Base-by-base conservation (phyloP, 106 monocot genomes). In the Ottelia alismoides region DNA sequence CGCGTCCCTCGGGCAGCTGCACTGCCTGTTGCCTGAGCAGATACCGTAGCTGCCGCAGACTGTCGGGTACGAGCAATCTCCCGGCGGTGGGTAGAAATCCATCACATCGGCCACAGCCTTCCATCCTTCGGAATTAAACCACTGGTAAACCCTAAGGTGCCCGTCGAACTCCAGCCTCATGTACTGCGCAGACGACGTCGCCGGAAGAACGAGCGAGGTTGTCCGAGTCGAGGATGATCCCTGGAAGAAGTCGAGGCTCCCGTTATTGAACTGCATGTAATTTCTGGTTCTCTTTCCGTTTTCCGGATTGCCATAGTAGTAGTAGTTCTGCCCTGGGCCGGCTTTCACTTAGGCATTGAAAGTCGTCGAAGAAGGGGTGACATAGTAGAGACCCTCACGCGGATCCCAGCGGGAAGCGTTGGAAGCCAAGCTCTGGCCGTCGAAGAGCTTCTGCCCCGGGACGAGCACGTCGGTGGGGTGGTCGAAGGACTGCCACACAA, bases 401-500 rank as follows among this genome's bases (percentile, higher is more conserved):
- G 17, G 22, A 25, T 28, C 27, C 21, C 22, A 12, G 22, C 20
- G 20, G 26, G 59, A 60, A 20, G 5, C 25, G 28, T 60, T 47
- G 19, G 59, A 26, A 20, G 0, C 25, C 0, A 60, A 45, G 14
- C 45, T 46, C 17, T 45, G 59, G 24, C 46, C 59, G 9, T 7
- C 59, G 9, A 11, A 23, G 26, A 60, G 59, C 44, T 26, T 47
- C 46, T 60, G 59, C 10, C 81, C 77, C 17, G 51, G 23, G 16
- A 87, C 35, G 26, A 77, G 55, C 7, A 68, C 50, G 52, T 81
- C 87, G 3, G 72, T 58, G 7, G 78, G 84, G 59, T 76, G 58
- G 47, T 84, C 79, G 50, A 84, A 84, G 48, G 81, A 81, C 11
- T 70, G 53, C 81, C 87, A 87, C 1, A 81, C 55, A 47, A 55